Evolutionary conservation across 352 stramenopile species (phyloP).

Genomic region (Pilasporangium apinafurcum): DNA sequence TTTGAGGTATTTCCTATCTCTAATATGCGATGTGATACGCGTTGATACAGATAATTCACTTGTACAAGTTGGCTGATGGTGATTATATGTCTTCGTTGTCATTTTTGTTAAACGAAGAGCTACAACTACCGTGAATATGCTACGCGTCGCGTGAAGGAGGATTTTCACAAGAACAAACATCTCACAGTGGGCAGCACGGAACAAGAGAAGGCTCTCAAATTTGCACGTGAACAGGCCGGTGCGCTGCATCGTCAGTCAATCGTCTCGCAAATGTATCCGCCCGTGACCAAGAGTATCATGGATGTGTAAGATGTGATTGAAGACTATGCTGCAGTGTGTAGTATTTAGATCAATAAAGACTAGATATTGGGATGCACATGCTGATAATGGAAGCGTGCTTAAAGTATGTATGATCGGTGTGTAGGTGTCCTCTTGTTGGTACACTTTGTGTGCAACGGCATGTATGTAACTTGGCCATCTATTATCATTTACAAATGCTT

Average conservation of each 20-base stretch:
- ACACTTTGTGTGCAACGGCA: no score
- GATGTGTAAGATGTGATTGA: slow-evolving; percentile 26
- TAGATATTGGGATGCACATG: no score
- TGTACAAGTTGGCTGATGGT: not conserved
- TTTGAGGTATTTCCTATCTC: no score
- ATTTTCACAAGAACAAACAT: slow-evolving; percentile 65
- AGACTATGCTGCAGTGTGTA: no score
- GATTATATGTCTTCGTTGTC: slow-evolving; percentile 1
- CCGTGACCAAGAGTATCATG: slow-evolving; percentile 61
- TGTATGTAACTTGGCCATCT: no score
- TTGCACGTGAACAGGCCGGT: slow-evolving; percentile 37
- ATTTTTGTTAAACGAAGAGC: slow-evolving; percentile 17
- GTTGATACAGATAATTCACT: not conserved
- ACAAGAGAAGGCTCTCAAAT: slow-evolving; percentile 37
- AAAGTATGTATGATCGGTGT: no score
- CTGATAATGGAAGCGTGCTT: no score
- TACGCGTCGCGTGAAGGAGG: slow-evolving; percentile 53
- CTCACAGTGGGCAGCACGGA: slow-evolving; percentile 35
- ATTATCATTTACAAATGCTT: no score
- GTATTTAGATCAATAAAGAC: no score
- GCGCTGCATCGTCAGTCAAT: slow-evolving; percentile 56
- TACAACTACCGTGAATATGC: slow-evolving; percentile 78
- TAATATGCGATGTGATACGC: not conserved
- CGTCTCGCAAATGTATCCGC: slow-evolving; percentile 66
- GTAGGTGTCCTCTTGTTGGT: no score